These are phyloP conservation scores for Arthroderma sp. DNA, from an alignment of 2,329 filamentous ascomycete species.

Conservation along the genomic window DNA sequence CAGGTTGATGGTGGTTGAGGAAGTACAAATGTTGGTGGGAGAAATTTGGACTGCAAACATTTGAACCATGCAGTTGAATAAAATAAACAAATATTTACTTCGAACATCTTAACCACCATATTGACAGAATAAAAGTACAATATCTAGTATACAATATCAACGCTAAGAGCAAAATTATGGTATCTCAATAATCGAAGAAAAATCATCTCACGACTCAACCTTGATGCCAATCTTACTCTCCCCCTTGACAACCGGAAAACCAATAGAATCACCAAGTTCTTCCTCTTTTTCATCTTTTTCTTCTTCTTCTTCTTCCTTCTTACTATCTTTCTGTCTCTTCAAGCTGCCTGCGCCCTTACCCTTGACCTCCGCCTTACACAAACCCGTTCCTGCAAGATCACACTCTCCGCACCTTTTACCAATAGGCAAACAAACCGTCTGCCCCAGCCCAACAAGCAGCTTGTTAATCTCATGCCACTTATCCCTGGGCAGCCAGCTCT, in stretches of 20 bases:
- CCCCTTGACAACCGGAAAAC: neutral
- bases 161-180: too few relatives aligned
- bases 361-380: conserved; percentile 63
- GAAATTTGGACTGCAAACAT: too few relatives aligned
- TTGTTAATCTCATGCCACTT: conserved; percentile 89
- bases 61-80: too few relatives aligned
- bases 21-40: too few relatives aligned
- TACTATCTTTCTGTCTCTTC: conserved; percentile 24
- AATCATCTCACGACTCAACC: neutral
- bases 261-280: too few relatives aligned
- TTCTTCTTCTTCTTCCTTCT: conserved; percentile 28
- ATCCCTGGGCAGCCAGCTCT: conserved; percentile 72
- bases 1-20: neutral
- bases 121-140: too few relatives aligned
- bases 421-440: conserved; percentile 72
- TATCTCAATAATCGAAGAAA: too few relatives aligned
- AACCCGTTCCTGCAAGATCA: conserved; percentile 58
- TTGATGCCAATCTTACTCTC: conserved; percentile 13
- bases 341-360: too few relatives aligned
- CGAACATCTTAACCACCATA: too few relatives aligned
- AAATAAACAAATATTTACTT: neutral
- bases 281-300: too few relatives aligned
- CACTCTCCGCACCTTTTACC: conserved; percentile 76
- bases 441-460: conserved; percentile 75
- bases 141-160: neutral